A percentile compares a stretch with the other conserved stretches of the same genome.
Conservation (phyloP, 768 basidiomycete species). For the Sutorius australiensis region DNA sequence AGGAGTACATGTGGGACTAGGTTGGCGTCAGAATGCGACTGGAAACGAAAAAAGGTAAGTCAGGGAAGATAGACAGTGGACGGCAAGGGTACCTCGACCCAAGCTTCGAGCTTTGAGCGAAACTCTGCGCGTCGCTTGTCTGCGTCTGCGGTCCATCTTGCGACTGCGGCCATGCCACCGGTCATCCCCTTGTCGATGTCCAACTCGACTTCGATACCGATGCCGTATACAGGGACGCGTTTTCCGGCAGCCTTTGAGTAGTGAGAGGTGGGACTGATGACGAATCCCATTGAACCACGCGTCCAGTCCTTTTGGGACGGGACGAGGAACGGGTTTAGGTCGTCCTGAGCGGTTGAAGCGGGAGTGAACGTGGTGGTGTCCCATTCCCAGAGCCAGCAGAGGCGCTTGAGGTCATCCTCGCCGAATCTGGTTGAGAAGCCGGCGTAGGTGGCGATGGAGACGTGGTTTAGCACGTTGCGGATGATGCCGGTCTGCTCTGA, state of each 20-base stretch:
- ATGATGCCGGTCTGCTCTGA: conserved; percentile 72
- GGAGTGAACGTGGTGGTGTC: conserved; percentile 49
- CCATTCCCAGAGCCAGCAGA: conserved; percentile 94
- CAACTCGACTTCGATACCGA: conserved; percentile 86
- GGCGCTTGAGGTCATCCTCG: conserved; percentile 63
- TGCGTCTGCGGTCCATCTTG: conserved; percentile 75
- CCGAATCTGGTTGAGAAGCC: conserved; percentile 63
- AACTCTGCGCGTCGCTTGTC: conserved; percentile 60
- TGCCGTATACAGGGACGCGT: conserved; percentile 75
- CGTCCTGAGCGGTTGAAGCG: conserved; percentile 35
- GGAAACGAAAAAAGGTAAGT: conserved; percentile 9
- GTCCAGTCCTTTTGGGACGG: conserved; percentile 62
- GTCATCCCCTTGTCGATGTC: conserved; percentile 77
- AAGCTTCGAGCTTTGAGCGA: conserved; percentile 54
- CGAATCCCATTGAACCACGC: conserved; percentile 75
- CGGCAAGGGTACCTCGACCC: conserved; percentile 49
- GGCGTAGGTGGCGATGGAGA: conserved; percentile 64
- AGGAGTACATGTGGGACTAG: conserved; percentile 58
- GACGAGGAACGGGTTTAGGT: conserved; percentile 72
- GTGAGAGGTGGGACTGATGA: conserved; percentile 69
- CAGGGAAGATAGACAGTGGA: neutral
- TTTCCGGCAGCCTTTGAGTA: conserved; percentile 62
- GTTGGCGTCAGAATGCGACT: conserved; percentile 49
- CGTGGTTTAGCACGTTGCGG: conserved; percentile 73
- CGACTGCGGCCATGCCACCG: conserved; percentile 85